Base-by-base conservation (phyloP, 176 grass and related monocot species). In the Elaeis guineensis region DNA sequence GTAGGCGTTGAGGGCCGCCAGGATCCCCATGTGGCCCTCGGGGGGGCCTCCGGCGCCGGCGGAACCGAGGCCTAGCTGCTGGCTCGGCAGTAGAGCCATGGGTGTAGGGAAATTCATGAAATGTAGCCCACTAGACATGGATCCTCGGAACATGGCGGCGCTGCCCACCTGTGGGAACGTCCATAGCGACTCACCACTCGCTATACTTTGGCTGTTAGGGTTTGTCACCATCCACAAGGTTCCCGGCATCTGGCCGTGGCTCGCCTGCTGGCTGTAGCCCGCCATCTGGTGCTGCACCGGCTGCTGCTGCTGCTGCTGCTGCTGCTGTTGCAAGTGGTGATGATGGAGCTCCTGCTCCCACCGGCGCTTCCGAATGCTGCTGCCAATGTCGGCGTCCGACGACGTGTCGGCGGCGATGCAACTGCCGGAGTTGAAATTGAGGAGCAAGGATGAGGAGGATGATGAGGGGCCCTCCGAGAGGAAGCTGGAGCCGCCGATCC, bases 121-220 rank as follows among this genome's bases (percentile, higher is more conserved):
- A 76, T 85, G 82, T 53, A 85, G 52, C 19, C 50, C 1, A 57
- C 54, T 66, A 2, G 87, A 73, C 52, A 95, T 79, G 75, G 75
- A 81, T 0, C 87, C 92, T 2, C 92, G 80, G 59, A 90, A 88
- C 73, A 92, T 81, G 16, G 87, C 75, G 3, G 77, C 52, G 35
- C 69, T 53, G 49, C 69, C 73, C 32, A 35, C 16, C 26, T 71
- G 68, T 3, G 59, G 70, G 16, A 73, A 73, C 3, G 70, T 51
- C 70, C 59, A 73, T 11, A 73, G 55, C 2, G 70, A 73, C 16
- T 62, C 50, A 22, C 18, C 25, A 2, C n/a, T 51, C n/a, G 4
- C 25, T 50, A 19, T n/a, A 14, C 51, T 19, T 55, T 62, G 70
- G 11, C 12, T 54, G 59, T 63, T 72, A 54, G 59, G 49, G 70